A percentile compares a stretch with the other conserved stretches of the same genome.
Conservation (phyloP, 75 land plant genomes). For the Selaginella moellendorffii region DNA sequence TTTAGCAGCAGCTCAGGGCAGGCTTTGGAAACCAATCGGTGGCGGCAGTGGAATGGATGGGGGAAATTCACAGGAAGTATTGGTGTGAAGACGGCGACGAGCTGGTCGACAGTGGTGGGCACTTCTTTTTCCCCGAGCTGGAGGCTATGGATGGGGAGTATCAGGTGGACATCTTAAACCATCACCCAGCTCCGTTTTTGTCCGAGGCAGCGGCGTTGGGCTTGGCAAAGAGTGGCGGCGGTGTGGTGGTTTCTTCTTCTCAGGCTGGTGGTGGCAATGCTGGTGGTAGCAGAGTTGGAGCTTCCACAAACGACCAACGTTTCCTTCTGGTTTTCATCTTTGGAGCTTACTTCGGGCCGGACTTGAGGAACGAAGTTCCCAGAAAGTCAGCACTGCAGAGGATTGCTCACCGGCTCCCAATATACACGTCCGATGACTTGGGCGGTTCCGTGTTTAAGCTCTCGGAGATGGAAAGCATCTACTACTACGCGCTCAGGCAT, state of each 20-base stretch:
- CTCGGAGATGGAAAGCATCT: constrained; percentile 36
- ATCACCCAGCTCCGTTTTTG: not conserved
- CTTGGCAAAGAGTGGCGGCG: not conserved
- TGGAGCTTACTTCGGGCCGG: constrained; percentile 60
- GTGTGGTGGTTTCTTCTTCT: not conserved
- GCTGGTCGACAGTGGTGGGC: not conserved
- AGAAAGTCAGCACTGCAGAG: constrained; percentile 44
- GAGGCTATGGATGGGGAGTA: not conserved
- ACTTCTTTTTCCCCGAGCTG: no score
- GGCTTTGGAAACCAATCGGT: no score
- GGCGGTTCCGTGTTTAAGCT: constrained; percentile 36
- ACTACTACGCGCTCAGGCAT: constrained; percentile 37
- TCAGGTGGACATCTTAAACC: not conserved
- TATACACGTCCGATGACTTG: constrained; percentile 44
- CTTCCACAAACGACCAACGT: not conserved
- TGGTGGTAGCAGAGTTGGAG: not conserved
- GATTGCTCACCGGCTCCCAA: constrained; percentile 29
- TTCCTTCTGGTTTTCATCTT: constrained; percentile 46
- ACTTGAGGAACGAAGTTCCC: constrained; percentile 38
- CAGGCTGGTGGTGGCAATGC: no score
- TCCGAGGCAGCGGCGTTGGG: not conserved
- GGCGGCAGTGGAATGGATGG: no score
- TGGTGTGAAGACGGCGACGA: not conserved
- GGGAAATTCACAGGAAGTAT: not conserved
- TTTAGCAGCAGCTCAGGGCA: no score